These are phyloP conservation scores for Dendryphion nanum DNA, from an alignment of 2,329 filamentous ascomycete species.

Conservation along the genomic window DNA sequence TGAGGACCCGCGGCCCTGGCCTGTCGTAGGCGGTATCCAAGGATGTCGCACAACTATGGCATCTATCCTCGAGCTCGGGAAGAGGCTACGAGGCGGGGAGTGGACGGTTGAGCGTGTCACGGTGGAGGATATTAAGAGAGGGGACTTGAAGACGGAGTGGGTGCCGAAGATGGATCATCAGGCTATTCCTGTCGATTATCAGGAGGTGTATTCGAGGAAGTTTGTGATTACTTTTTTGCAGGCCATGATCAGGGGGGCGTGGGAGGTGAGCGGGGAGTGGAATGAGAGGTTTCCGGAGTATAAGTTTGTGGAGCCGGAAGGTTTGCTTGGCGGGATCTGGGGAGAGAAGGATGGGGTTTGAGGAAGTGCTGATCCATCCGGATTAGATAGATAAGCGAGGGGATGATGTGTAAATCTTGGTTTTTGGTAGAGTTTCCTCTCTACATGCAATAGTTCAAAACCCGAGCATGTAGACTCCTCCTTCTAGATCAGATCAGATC, in stretches of 20 bases:
- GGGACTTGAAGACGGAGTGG: constrained; percentile 44
- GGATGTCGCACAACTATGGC: constrained; percentile 23
- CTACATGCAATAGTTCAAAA: no score
- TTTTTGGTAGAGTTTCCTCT: no score
- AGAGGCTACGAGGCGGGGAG: constrained; percentile 28
- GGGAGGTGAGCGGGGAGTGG: constrained; percentile 46
- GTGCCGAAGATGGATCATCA: constrained; percentile 31
- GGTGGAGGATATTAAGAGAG: constrained; percentile 48
- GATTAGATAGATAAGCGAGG: no score
- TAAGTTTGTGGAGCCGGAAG: constrained; percentile 42
- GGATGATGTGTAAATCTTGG: no score
- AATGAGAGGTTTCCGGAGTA: constrained; percentile 48
- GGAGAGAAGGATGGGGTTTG: no score
- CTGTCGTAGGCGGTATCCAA: constrained; percentile 22
- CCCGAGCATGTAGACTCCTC: no score
- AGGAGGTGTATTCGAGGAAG: constrained; percentile 32
- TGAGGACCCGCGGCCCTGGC: constrained; percentile 24
- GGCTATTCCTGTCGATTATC: constrained; percentile 37
- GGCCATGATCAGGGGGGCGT: constrained; percentile 43
- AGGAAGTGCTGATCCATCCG: no score
- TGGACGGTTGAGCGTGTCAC: constrained; percentile 47
- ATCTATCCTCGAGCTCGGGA: constrained; percentile 27
- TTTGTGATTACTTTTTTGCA: constrained; percentile 46
- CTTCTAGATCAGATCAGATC: no score
- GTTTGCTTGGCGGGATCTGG: constrained; percentile 46